A percentile compares a stretch with the other conserved stretches of the same genome.
phyloP scores from a whole-genome alignment of 2,329 filamentous ascomycete species.

The Alternaria consortialis region DNA sequence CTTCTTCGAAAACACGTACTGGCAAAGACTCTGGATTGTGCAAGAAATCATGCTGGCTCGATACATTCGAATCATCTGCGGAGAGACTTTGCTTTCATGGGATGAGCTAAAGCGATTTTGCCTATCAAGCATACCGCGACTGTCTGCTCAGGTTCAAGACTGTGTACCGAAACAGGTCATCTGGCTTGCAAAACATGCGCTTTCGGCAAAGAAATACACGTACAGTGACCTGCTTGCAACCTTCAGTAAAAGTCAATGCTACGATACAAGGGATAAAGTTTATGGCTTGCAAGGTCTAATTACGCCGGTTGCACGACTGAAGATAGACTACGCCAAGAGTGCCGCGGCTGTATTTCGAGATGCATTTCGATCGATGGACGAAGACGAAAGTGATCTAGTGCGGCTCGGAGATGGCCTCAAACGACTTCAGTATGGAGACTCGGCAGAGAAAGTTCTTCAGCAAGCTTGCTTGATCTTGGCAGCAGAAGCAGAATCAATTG shows the following conservation, averaged over 20 bases:
- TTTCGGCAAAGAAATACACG: background rate
- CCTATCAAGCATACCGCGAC: background rate
- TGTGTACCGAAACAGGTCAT: background rate
- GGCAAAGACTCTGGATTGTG: slow-evolving; percentile 13
- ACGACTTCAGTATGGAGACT: background rate
- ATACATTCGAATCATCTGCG: slow-evolving; percentile 11
- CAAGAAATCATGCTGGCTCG: slow-evolving; percentile 12
- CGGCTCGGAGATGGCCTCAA: background rate
- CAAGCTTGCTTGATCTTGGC: background rate
- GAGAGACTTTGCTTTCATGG: slow-evolving; percentile 7
- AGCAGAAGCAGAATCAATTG: background rate
- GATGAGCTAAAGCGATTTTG: slow-evolving; percentile 9
- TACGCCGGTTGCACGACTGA: background rate
- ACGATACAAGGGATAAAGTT: slow-evolving; percentile 11
- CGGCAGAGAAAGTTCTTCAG: background rate
- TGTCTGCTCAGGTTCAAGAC: background rate
- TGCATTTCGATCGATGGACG: background rate
- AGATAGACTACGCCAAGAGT: background rate
- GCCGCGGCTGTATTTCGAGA: background rate
- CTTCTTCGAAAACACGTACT: slow-evolving; percentile 10
- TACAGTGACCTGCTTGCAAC: background rate
- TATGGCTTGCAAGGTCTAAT: slow-evolving; percentile 7
- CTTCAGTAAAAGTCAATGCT: background rate
- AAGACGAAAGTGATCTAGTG: background rate
- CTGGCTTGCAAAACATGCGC: background rate